Evolutionary conservation across 2,329 filamentous ascomycete species (phyloP), one percentile per base, ranked within the genome.

Genomic region (Huntiella bhutanensis): DNA sequence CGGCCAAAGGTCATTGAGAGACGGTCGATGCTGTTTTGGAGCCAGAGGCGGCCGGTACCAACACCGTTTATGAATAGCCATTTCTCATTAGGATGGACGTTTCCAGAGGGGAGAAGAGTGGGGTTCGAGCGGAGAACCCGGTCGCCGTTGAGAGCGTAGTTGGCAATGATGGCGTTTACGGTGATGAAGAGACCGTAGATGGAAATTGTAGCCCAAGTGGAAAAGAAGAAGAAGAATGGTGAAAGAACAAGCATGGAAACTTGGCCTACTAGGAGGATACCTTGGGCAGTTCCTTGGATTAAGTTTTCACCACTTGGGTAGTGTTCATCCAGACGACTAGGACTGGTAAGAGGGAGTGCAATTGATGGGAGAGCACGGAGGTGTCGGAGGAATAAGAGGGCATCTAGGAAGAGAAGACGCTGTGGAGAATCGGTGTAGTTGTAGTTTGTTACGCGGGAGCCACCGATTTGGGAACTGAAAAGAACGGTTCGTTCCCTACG

Each of bases 51-150:
- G 3, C 70, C 71, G 33, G 69, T 69, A 7, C 70, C 73, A 22
- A 86, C 74, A 1, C 82, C 82, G 55, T 87, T 87, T 44, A 87
- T 59, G 56, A 82, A 87, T n/a, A 87, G 67, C 82, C 82, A 88
- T 54, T 77, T 71, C 60, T 87, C 82, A 45, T 75, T 65, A 8
- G 64, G 63, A 56, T 75, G 68, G 52, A 72, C 65, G 0, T 65
- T 64, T 13, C 60, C 58, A 1, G 60, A 59, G 12, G 65, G 58
- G 1, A 75, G 66, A 51, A 71, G 75, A 46, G 70, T 62, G 2
- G 67, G 62, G 37, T 73, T 66, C 1, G 74, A 75, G 13, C 60
- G 58, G 53, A 70, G 75, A 2, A 64, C 63, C 43, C 65, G 60
- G 3, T 60, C 56, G 5, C 53, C 56, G 52, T 79, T 79, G 43